Conservation (phyloP, 371 early-diverging fungal species). For the Rhizopus sp. region DNA sequence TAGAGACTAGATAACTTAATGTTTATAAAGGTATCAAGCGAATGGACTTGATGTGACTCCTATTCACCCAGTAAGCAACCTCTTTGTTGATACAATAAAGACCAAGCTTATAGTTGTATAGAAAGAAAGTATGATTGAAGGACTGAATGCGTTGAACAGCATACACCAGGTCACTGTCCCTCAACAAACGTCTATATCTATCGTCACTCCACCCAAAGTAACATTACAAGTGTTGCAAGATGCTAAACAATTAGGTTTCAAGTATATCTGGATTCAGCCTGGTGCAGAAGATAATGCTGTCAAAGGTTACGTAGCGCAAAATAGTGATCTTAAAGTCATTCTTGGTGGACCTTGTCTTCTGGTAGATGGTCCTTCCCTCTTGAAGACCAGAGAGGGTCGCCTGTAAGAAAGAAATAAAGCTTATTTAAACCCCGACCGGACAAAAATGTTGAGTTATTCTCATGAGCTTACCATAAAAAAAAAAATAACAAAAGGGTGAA, state of each 20-base stretch:
- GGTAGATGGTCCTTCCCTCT: conserved; percentile 51
- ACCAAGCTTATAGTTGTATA: conserved; percentile 13
- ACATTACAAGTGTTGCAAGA: conserved; percentile 64
- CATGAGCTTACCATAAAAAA: not conserved
- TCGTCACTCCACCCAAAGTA: conserved; percentile 80
- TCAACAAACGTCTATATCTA: conserved; percentile 56
- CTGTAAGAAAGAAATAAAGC: not conserved
- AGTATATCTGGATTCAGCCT: conserved; percentile 82
- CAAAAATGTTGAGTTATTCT: not conserved
- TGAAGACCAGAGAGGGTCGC: conserved; percentile 5
- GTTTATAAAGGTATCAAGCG: conserved; percentile 38
- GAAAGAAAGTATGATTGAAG: conserved; percentile 57
- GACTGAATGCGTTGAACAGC: conserved; percentile 36
- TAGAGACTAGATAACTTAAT: not conserved
- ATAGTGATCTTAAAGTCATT: conserved; percentile 56
- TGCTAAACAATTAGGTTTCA: conserved; percentile 66
- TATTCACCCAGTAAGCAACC: conserved; percentile 41
- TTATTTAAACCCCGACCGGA: not conserved
- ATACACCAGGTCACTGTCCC: conserved; percentile 51
- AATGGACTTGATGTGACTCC: conserved; percentile 46
- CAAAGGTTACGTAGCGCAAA: conserved; percentile 42
- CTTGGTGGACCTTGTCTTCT: conserved; percentile 79
- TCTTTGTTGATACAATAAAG: not conserved
- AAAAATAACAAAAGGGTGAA: not conserved
- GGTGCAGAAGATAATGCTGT: conserved; percentile 68